Evolutionary conservation across 345 rosid species (phyloP).

Genomic region (Alliaria petiolata): DNA sequence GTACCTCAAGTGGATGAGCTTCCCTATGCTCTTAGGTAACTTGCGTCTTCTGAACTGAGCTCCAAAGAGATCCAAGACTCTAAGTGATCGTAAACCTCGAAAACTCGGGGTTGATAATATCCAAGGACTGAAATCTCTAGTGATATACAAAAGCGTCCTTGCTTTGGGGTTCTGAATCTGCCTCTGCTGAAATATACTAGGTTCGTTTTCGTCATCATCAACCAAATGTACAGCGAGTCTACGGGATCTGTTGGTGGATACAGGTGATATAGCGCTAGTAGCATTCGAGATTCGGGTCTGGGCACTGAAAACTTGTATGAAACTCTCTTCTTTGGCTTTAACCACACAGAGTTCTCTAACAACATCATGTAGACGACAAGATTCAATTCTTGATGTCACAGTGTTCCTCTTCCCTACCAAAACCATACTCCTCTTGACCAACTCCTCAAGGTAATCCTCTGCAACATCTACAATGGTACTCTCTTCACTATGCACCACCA

Average conservation of each 20-base stretch:
- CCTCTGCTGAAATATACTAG: constrained; percentile 22
- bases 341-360: constrained; percentile 24
- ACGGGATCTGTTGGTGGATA: constrained; percentile 13
- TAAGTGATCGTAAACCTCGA: constrained; percentile 21
- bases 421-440: constrained; percentile 37
- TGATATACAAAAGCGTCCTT: constrained; percentile 13
- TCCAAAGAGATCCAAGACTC: constrained; percentile 39
- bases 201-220: constrained; percentile 15
- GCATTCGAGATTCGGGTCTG: background rate
- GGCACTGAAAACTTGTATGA: background rate
- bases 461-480: constrained; percentile 25
- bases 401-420: constrained; percentile 14
- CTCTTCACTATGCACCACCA: background rate
- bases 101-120: constrained; percentile 12
- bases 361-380: constrained; percentile 25
- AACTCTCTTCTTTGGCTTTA: constrained; percentile 26
- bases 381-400: constrained; percentile 14
- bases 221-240: constrained; percentile 31
- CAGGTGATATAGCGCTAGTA: background rate
- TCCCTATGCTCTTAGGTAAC: constrained; percentile 30
- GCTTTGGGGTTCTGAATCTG: constrained; percentile 8
- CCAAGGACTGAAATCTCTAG: constrained; percentile 30
- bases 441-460: constrained; percentile 21
- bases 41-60: constrained; percentile 10
- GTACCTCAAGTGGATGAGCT: constrained; percentile 37